Conservation (phyloP, 441 rosid genomes). For the Arabidopsis hybrid region DNA sequence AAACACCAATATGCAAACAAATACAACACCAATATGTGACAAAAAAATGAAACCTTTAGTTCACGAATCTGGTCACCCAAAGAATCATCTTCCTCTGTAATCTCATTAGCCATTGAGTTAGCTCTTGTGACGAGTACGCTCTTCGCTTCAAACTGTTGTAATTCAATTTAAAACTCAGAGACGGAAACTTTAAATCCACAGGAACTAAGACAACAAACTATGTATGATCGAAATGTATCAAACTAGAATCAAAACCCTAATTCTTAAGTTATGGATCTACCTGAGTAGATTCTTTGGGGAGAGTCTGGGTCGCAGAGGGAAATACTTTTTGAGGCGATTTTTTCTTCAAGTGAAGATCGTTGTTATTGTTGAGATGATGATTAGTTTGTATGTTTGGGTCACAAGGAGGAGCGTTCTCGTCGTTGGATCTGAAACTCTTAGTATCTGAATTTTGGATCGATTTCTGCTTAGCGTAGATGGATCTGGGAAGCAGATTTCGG, state of each 20-base stretch:
- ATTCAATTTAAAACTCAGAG: slow-evolving; percentile 4
- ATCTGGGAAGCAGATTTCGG: slow-evolving; percentile 67
- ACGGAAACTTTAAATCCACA: background rate
- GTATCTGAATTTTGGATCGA: slow-evolving; percentile 46
- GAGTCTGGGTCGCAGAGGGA: slow-evolving; percentile 21
- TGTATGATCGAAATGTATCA: background rate
- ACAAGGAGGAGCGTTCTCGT: slow-evolving; percentile 44
- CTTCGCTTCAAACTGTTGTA: slow-evolving; percentile 34
- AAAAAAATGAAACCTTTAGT: slow-evolving; percentile 60
- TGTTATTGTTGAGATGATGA: slow-evolving; percentile 17
- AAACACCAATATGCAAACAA: background rate
- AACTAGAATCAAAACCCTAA: background rate
- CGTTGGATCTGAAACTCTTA: slow-evolving; percentile 57
- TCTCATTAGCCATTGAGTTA: slow-evolving; percentile 75
- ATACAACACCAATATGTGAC: slow-evolving; percentile 1
- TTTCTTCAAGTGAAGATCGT: slow-evolving; percentile 22
- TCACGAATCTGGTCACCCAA: slow-evolving; percentile 93
- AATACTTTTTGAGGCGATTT: slow-evolving; percentile 34
- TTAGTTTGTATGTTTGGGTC: slow-evolving; percentile 30
- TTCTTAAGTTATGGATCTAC: slow-evolving; percentile 13
- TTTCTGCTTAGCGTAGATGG: slow-evolving; percentile 60
- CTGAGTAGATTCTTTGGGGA: slow-evolving; percentile 25
- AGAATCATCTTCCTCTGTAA: slow-evolving; percentile 80
- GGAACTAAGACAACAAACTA: background rate
- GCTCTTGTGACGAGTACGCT: slow-evolving; percentile 49